phyloP scores from a whole-genome alignment of 352 stramenopile genomes.

The Nothophytophthora sp. region DNA sequence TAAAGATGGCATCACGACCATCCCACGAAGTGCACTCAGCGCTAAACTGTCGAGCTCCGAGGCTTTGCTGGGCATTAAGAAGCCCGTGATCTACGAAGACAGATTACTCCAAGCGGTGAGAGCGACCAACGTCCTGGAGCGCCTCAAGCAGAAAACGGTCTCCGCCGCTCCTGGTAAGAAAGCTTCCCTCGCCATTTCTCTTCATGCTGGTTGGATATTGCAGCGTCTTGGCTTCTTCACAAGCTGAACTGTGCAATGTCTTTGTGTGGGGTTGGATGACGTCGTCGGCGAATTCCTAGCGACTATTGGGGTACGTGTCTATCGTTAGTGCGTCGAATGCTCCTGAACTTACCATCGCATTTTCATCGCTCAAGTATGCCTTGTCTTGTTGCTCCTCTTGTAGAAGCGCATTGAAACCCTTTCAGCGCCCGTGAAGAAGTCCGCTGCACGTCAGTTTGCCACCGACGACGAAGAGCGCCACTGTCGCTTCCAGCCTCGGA shows the following conservation, averaged over 20 bases:
- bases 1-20: constrained; percentile 64
- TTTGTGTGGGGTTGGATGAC: too few species aligned
- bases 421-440: constrained; percentile 47
- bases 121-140: constrained; percentile 42
- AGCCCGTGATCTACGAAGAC: constrained; percentile 56
- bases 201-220: not conserved
- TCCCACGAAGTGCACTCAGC: constrained; percentile 36
- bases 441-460: constrained; percentile 54
- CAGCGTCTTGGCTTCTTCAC: too few species aligned
- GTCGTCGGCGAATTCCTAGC: too few species aligned
- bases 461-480: constrained; percentile 74
- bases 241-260: too few species aligned
- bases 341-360: constrained; percentile 1
- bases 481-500: constrained; percentile 64
- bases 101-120: constrained; percentile 53
- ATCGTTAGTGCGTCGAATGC: not conserved
- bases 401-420: constrained; percentile 72
- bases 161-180: constrained; percentile 42
- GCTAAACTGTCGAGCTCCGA: constrained; percentile 20
- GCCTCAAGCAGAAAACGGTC: constrained; percentile 51
- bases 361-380: not conserved
- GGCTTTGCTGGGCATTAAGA: constrained; percentile 54
- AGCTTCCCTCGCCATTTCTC: too few species aligned
- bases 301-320: constrained; percentile 28
- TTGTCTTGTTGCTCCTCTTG: not conserved